These are phyloP conservation scores for Bruguiera gymnorhiza DNA, from an alignment of 345 rosid species.

Conservation along the genomic window DNA sequence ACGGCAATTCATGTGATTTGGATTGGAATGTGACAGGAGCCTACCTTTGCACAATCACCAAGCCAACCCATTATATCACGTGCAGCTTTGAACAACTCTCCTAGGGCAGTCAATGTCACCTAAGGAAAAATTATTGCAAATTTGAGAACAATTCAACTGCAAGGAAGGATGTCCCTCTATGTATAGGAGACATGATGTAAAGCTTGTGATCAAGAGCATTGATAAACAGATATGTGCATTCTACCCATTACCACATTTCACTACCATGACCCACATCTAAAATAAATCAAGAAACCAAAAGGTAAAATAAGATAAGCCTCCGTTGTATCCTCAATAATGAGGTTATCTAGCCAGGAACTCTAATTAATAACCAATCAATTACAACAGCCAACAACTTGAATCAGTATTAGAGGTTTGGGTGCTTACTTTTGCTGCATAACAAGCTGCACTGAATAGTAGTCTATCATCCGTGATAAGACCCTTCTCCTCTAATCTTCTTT, in stretches of 20 bases:
- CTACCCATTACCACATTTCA: not conserved
- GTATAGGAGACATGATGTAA: not conserved
- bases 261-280: not conserved
- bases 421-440: conserved; percentile 92
- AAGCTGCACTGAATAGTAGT: conserved; percentile 69
- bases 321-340: conserved; percentile 1
- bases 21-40: not conserved
- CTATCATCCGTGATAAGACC: conserved; percentile 82
- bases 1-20: not conserved
- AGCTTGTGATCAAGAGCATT: not conserved
- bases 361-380: not conserved
- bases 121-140: conserved; percentile 20
- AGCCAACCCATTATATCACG: conserved; percentile 96
- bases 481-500: conserved; percentile 86
- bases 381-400: too few species aligned
- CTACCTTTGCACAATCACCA: conserved; percentile 92
- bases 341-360: not conserved
- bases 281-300: conserved; percentile 1
- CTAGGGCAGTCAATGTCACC: conserved; percentile 93
- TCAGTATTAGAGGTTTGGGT: not conserved
- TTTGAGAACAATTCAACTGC: conserved; percentile 8
- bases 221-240: not conserved
- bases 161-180: not conserved
- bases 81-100: conserved; percentile 90
- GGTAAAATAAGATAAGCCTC: not conserved